Evolutionary conservation across 148 eudicot species (phyloP), one percentile per base, ranked within the genome.

Genomic region (Polygonum aviculare): DNA sequence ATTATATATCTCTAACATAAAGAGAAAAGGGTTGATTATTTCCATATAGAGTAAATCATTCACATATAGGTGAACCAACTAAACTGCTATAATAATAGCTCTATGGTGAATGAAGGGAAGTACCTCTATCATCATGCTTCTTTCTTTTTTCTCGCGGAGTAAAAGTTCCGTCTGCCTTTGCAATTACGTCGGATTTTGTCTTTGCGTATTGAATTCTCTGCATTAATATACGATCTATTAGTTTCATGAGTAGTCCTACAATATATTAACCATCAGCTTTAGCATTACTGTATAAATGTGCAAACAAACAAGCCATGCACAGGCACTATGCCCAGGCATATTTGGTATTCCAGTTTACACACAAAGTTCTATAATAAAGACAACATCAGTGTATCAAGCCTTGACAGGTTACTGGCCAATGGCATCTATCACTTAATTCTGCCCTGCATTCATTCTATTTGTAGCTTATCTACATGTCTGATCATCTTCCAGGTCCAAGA

Each of bases 151-250:
- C 98, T 72, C 98, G 87, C 3, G 96, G 97, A 77, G 90, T 88
- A 80, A 90, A 92, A 75, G 97, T 83, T 45, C 97, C 98, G 85
- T 94, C 98, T 55, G 96, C 93, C 81, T 92, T 94, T 33, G 97
- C 96, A 79, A 94, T 80, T 73, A 94, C 62, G 82, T 94, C 97
- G 45, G 97, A 94, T 80, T 90, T 94, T 40, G 97, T 89, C 85
- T 88, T 92, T 47, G 98, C 97, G 82, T 88, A 92, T 80, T 94
- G 97, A 82, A 94, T 94, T 84, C 96, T 86, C 97, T 94, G 90
- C 77, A 62, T 72, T 16, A 77, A 76, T n/a, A 14, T 51, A 78
- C 12, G 12, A 69, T 35, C 51, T 16, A 77, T 65, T 9, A 60
- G 65, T 60, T 60, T 60, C 33, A 60, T 60, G 16, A 60, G 69